Base-by-base conservation (phyloP, 768 basidiomycete species). In the Mrakia blollopis region DNA sequence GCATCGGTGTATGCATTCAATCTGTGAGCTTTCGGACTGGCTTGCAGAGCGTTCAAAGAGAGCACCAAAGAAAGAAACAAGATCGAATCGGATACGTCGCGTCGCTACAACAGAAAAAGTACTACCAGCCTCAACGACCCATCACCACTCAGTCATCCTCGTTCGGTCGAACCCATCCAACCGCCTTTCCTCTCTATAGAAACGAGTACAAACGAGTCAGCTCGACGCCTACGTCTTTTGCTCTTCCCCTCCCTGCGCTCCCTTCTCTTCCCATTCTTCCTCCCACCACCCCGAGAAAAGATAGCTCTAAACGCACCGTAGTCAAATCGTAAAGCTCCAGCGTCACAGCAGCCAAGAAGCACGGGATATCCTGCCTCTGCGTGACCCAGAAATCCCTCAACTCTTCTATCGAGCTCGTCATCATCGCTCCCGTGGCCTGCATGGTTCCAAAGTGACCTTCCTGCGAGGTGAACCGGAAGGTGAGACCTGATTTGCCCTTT, bases 261-360 rank as follows among this genome's bases (percentile, higher is more conserved):
- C 41, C 21, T 13, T 28, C n/a, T 18, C 21, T 9, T 0, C 30
- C 10, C 28, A 6, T n/a, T 44, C 35, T 30, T 6, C 18, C 3
- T 30, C 3, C 25, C 14, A 47, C 47, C 32, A 47, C 21, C 50
- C n/a, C 8, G 44, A 14, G 11, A 50, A 21, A 18, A 50, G 7
- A 50, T 18, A 16, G 16, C 11, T 14, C 18, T 2, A 50, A 25
- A 44, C 74, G 23, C 80, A 83, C 72, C 81, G 91, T 92, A 79
- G 87, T 87, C 83, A 89, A 89, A 79, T 94, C 93, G 82, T 91
- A 94, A 82, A 92, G 91, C 83, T 94, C 92, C 80, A 94, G 83
- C 41, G 92, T 95, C 57, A 96, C 88, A 80, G 91, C 92, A 41
- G 93, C 93, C 84, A 95, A 83, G 82, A 96, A 94, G 0, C 93